Conservation (phyloP, 352 stramenopile genomes). For the Phytophthora pinifolia region DNA sequence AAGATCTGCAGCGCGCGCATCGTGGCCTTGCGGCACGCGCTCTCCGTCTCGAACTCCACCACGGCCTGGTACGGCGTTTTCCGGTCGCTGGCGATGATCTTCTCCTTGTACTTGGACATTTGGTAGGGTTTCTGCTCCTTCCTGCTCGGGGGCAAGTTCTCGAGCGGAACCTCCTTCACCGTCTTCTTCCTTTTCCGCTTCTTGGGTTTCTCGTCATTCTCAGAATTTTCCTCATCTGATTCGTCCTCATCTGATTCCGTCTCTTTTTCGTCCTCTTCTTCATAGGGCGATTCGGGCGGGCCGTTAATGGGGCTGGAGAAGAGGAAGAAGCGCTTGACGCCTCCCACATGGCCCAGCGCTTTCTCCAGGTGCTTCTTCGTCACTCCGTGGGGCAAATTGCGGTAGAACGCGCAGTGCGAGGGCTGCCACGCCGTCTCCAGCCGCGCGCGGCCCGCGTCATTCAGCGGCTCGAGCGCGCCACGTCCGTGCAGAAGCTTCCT, state of each 20-base stretch:
- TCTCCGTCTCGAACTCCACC: constrained; percentile 68
- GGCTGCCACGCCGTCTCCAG: constrained; percentile 50
- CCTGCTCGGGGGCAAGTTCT: constrained; percentile 19
- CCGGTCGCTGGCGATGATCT: constrained; percentile 78
- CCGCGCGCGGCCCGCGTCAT: constrained; percentile 37
- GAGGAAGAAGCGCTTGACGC: constrained; percentile 68
- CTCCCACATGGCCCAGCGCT: constrained; percentile 63
- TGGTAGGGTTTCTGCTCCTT: constrained; percentile 23
- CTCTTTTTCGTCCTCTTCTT: constrained; percentile 40
- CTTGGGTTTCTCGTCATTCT: background rate
- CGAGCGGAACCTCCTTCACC: no score
- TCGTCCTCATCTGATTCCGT: constrained; percentile 42
- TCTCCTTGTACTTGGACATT: constrained; percentile 48
- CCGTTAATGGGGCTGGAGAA: constrained; percentile 67
- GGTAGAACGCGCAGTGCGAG: constrained; percentile 73
- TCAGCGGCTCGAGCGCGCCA: constrained; percentile 45
- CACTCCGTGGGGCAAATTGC: constrained; percentile 69
- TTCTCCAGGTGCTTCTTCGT: constrained; percentile 68
- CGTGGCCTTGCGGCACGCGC: constrained; percentile 52
- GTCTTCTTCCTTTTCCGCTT: background rate
- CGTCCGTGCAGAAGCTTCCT: constrained; percentile 61
- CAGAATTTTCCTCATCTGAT: constrained; percentile 32
- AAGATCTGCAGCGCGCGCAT: constrained; percentile 86
- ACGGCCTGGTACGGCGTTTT: constrained; percentile 73
- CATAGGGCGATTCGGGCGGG: constrained; percentile 42